Evolutionary conservation across 805 yeast genomes (phyloP), one percentile per base, ranked within the genome.

Genomic region (Kodamaea lidongshanica): DNA sequence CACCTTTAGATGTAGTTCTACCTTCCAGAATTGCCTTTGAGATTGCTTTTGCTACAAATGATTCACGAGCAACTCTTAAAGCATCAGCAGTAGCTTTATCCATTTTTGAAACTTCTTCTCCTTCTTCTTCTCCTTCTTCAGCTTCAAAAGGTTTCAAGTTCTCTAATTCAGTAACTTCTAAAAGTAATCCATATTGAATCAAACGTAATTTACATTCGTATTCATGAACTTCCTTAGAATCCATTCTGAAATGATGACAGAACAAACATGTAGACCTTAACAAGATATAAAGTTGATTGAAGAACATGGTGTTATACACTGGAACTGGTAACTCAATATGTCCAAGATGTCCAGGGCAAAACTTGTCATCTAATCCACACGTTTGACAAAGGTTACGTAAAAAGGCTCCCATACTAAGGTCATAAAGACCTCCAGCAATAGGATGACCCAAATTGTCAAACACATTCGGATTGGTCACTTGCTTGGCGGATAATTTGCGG

Each of bases 281-380:
- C 46, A 80, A 77, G 37, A 84, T 72, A 65, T 79, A 92, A 69
- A 92, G 66, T 59, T 89, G 96, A 50, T 77, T 75, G 74, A 94
- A 92, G 50, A 94, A 92, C 45, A 92, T 61, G 12, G 99, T 97
- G 54, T 86, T 89, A 67, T 86, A 92, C 25, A 85, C 94, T 4
- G 97, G 95, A 23, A 87, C 79, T 5, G 99, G 99, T 41, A 92
- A 70, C 55, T 89, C 96, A 41, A 92, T 87, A 57, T 92, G 98
- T 38, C 99, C 99, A 57, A 87, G 86, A 57, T 92, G 99, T 27
- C 99, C 99, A 4, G 96, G 96, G 65, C 99, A 92, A 46, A 75
- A 79, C 51, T 81, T 77, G 45, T 89, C 96, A 54, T 88, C 95
- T 39, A 89, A 67, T 12, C 97, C 96, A 72, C 99, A 92, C 1